Evolutionary conservation across 441 rosid genomes (phyloP).

Genomic region (Kokia cookei): DNA sequence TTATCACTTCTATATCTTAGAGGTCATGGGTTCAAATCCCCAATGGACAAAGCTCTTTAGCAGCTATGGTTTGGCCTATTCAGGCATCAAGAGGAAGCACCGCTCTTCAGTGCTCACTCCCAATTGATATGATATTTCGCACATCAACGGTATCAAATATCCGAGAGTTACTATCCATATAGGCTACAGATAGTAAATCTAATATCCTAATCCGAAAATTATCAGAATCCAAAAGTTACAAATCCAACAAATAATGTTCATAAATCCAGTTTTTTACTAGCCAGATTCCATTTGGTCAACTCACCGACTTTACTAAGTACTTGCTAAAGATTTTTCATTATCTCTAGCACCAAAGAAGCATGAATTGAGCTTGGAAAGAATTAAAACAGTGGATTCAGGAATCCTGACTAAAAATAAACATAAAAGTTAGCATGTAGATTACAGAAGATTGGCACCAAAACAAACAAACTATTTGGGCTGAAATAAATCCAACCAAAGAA

Average conservation of each 20-base stretch:
- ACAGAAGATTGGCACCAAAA: background rate
- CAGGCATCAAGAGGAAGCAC: no score
- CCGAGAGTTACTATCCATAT: background rate
- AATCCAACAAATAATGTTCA: background rate
- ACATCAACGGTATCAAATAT: background rate
- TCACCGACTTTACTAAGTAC: background rate
- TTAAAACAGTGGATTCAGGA: background rate
- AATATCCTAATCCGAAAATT: background rate
- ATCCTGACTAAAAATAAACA: background rate
- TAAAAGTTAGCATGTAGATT: background rate
- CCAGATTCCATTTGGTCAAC: background rate
- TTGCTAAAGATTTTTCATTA: background rate
- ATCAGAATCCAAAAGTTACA: background rate
- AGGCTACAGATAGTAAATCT: background rate
- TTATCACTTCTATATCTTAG: no score
- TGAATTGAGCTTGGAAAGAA: background rate
- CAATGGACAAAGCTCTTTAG: no score
- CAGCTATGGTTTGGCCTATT: no score
- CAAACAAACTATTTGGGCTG: background rate
- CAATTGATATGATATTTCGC: no score
- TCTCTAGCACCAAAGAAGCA: background rate
- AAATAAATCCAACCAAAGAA: background rate
- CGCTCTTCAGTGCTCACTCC: no score
- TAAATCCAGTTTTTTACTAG: background rate
- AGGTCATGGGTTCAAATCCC: no score